A percentile compares a stretch with the other conserved stretches of the same genome.
Evolutionary conservation across 331 rosid genomes (phyloP).

Genomic region (Quercus phellos): DNA sequence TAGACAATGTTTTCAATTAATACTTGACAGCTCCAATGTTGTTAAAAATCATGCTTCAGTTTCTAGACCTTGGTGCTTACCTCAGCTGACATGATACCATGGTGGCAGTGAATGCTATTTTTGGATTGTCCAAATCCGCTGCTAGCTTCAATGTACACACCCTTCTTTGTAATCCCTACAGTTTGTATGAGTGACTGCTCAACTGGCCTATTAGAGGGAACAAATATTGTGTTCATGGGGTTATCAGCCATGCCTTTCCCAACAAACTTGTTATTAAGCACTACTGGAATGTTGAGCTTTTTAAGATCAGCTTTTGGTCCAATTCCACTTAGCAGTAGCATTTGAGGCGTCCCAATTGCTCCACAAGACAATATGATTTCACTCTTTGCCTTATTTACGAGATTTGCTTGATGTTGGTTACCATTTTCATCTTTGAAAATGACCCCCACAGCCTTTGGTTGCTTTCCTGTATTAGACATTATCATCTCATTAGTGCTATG

Average conservation of each 20-base stretch:
- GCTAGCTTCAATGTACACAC: slow-evolving; percentile 91
- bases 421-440: slow-evolving; percentile 81
- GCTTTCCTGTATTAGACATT: slow-evolving; percentile 39
- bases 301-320: slow-evolving; percentile 75
- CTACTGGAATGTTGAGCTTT: slow-evolving; percentile 58
- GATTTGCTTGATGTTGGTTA: slow-evolving; percentile 54
- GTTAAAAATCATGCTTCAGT: background rate
- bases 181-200: slow-evolving; percentile 69
- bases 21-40: too few relatives aligned
- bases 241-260: slow-evolving; percentile 94
- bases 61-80: slow-evolving; percentile 34
- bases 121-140: slow-evolving; percentile 84
- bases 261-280: slow-evolving; percentile 60
- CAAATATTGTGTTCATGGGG: slow-evolving; percentile 81
- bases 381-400: slow-evolving; percentile 40
- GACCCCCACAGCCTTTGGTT: slow-evolving; percentile 76
- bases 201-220: slow-evolving; percentile 56
- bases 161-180: slow-evolving; percentile 81
- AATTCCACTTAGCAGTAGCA: slow-evolving; percentile 87
- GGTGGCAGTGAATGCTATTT: slow-evolving; percentile 88
- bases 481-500: background rate
- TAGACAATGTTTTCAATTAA: background rate
- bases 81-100: slow-evolving; percentile 95
- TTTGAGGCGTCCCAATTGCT: slow-evolving; percentile 86
- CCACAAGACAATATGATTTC: slow-evolving; percentile 81